A percentile compares a stretch with the other conserved stretches of the same genome.
Conservation (phyloP, 192 early-diverging fungal species). For the Coemansia interrupta region DNA sequence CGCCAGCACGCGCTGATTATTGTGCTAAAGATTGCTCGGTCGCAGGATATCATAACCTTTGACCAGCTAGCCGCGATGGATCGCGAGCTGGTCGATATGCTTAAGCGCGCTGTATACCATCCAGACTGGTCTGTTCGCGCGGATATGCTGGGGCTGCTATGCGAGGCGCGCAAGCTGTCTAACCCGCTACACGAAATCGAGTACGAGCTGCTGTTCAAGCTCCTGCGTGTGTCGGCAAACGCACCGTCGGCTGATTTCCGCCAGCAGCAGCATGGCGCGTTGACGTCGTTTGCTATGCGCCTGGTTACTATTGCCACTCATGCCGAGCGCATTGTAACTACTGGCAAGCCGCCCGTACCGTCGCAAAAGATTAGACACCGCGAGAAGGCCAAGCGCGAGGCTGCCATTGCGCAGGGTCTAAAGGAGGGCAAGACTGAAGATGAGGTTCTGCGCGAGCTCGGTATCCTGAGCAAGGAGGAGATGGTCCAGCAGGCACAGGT, state of each 20-base stretch:
- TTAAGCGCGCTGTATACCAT: slow-evolving; percentile 67
- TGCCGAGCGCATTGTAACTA: slow-evolving; percentile 29
- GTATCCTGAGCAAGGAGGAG: slow-evolving; percentile 31
- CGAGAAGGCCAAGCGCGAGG: slow-evolving; percentile 31
- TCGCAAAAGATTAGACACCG: slow-evolving; percentile 43
- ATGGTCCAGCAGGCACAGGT: slow-evolving; percentile 25
- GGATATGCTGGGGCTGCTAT: slow-evolving; percentile 76
- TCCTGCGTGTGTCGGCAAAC: slow-evolving; percentile 67
- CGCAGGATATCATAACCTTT: slow-evolving; percentile 34
- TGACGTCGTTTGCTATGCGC: slow-evolving; percentile 61
- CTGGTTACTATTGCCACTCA: slow-evolving; percentile 48
- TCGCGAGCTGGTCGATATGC: slow-evolving; percentile 23
- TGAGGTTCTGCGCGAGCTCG: slow-evolving; percentile 38
- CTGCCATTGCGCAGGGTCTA: slow-evolving; percentile 20
- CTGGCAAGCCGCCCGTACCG: slow-evolving; percentile 39
- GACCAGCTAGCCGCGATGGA: slow-evolving; percentile 29
- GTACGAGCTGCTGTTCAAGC: slow-evolving; percentile 61
- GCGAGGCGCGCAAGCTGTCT: slow-evolving; percentile 70
- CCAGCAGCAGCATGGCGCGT: slow-evolving; percentile 63
- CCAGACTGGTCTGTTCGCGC: slow-evolving; percentile 68
- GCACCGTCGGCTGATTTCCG: slow-evolving; percentile 78
- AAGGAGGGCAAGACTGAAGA: slow-evolving; percentile 27
- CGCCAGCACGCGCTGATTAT: slow-evolving; percentile 50
- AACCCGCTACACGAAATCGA: slow-evolving; percentile 62
- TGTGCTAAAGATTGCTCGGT: slow-evolving; percentile 40